Conservation (phyloP, 176 grass and related monocot genomes). For the Juncus inflexus region DNA sequence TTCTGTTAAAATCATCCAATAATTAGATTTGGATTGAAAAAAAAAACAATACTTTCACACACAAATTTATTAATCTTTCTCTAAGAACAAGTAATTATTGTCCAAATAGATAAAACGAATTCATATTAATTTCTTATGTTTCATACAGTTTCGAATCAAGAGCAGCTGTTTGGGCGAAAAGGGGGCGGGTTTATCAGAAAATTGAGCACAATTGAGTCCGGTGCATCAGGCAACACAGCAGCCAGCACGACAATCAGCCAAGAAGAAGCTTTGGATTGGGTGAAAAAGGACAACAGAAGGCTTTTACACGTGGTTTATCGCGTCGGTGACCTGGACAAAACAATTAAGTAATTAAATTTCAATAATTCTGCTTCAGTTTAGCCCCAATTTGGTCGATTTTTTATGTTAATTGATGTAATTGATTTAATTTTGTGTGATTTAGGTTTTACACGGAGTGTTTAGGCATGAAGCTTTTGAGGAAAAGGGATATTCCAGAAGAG, state of each 20-base stretch:
- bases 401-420: constrained; percentile 15
- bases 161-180: constrained; percentile 36
- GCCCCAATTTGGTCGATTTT: not conserved
- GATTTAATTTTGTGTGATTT: constrained; percentile 1
- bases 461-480: constrained; percentile 84
- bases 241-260: constrained; percentile 36
- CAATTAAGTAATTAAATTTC: constrained; percentile 61
- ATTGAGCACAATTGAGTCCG: constrained; percentile 29
- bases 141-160: constrained; percentile 42
- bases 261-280: constrained; percentile 72
- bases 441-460: constrained; percentile 96
- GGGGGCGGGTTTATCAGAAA: constrained; percentile 39
- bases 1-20: no score
- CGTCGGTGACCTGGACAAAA: constrained; percentile 92
- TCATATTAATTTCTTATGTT: not conserved
- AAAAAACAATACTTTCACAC: no score
- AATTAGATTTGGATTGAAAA: no score
- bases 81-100: not conserved
- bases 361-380: no score
- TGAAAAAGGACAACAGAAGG: constrained; percentile 68
- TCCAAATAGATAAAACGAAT: no score
- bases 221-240: constrained; percentile 35
- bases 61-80: no score
- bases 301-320: constrained; percentile 88
- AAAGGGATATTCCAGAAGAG: constrained; percentile 84